A percentile compares a stretch with the other conserved stretches of the same genome.
Evolutionary conservation across 83 land plant genomes (phyloP).

Genomic region (Picea engelmannii): DNA sequence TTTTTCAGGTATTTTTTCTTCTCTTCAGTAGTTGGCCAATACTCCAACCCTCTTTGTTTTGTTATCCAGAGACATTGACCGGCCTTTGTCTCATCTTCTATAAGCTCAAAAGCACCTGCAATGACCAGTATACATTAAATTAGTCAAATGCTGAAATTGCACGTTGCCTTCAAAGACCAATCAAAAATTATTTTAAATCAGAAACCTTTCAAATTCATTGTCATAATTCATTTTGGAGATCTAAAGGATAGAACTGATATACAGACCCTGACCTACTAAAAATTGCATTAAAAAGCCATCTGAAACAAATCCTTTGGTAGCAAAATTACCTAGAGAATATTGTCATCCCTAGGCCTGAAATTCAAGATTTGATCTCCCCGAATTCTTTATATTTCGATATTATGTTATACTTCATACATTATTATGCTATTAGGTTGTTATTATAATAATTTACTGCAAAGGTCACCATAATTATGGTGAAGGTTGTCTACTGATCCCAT

Average conservation of each 20-base stretch:
- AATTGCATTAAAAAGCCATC: neutral
- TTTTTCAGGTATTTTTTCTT: constrained; percentile 65
- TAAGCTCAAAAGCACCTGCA: constrained; percentile 86
- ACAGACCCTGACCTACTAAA: neutral
- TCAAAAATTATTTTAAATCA: neutral
- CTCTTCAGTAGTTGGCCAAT: constrained; percentile 86
- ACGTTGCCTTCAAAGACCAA: neutral
- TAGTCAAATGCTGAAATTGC: neutral
- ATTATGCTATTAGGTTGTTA: too few relatives aligned
- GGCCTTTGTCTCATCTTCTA: constrained; percentile 85
- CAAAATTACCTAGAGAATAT: too few relatives aligned
- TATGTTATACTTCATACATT: too few relatives aligned
- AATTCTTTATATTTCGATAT: too few relatives aligned
- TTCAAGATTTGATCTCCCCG: too few relatives aligned
- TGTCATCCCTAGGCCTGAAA: too few relatives aligned
- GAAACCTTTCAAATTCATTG: neutral
- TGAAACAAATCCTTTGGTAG: too few relatives aligned
- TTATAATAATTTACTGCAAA: too few relatives aligned
- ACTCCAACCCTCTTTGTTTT: constrained; percentile 76
- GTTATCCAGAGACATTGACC: constrained; percentile 95
- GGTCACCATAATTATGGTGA: too few relatives aligned
- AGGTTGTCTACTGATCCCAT: too few relatives aligned
- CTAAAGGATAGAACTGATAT: neutral
- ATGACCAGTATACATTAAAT: neutral
- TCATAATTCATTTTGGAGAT: neutral